Evolutionary conservation across 148 eudicot species (phyloP).

Genomic region (Chenopodium berlandieri): DNA sequence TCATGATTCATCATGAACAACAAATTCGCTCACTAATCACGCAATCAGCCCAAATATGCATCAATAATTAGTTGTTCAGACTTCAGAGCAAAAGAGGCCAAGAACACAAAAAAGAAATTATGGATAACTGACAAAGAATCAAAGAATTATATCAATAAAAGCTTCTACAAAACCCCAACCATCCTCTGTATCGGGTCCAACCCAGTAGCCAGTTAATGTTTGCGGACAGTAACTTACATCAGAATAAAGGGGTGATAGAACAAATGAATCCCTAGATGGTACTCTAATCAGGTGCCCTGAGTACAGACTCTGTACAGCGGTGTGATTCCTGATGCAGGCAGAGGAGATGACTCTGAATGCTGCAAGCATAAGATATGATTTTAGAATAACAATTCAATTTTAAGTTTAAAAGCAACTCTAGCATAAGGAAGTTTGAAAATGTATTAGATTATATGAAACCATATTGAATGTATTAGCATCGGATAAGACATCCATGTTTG

Average conservation of each 20-base stretch:
- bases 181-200: conserved; percentile 85
- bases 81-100: background rate
- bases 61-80: background rate
- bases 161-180: conserved; percentile 89
- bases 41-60: background rate
- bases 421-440: background rate
- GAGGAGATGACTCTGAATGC: conserved; percentile 27
- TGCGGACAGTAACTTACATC: conserved; percentile 31
- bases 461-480: background rate
- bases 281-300: conserved; percentile 9
- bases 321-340: conserved; percentile 24
- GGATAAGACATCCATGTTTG: background rate
- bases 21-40: background rate
- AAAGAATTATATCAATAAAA: conserved; percentile 34
- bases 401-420: background rate
- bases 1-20: background rate
- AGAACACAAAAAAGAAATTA: background rate
- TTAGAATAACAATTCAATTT: background rate
- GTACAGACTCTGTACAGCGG: conserved; percentile 11
- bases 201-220: conserved; percentile 64
- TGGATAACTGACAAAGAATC: conserved; percentile 14
- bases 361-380: conserved; percentile 25
- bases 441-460: background rate
- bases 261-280: conserved; percentile 12
- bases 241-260: conserved; percentile 21